Percentiles rank a stretch among this genome's conserved stretches.
Conservation (phyloP, 1,284 basidiomycete species). For the Trichosporon faecale region DNA sequence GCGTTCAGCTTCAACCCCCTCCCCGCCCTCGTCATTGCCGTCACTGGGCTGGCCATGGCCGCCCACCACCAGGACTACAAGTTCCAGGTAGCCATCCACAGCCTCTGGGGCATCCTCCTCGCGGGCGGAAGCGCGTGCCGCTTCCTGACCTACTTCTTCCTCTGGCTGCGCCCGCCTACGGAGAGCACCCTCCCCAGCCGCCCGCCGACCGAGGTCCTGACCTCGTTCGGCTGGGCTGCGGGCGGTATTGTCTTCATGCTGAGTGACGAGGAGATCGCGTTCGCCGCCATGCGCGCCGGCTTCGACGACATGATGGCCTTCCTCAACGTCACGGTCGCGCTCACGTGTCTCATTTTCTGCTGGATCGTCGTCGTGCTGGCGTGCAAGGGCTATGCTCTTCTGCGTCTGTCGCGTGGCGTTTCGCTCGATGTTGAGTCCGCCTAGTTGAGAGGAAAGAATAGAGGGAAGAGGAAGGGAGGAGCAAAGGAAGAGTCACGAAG, state of each 20-base stretch:
- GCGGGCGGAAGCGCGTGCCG: conserved; percentile 62
- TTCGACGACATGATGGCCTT: conserved; percentile 67
- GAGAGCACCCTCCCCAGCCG: conserved; percentile 77
- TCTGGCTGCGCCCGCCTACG: conserved; percentile 68
- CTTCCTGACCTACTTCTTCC: conserved; percentile 80
- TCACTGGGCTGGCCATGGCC: conserved; percentile 94
- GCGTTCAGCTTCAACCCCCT: conserved; percentile 86
- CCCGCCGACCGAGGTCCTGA: conserved; percentile 88
- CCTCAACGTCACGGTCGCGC: conserved; percentile 58
- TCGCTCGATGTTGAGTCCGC: conserved; percentile 25
- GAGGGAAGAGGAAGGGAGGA: not conserved
- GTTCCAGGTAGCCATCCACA: conserved; percentile 74
- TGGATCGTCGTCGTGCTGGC: conserved; percentile 70
- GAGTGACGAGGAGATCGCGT: conserved; percentile 83
- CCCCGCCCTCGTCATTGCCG: conserved; percentile 86
- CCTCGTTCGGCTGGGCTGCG: conserved; percentile 74
- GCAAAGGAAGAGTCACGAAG: not conserved
- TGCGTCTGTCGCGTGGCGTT: conserved; percentile 26
- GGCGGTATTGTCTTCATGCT: conserved; percentile 91
- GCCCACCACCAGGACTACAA: conserved; percentile 83
- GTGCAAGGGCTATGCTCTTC: conserved; percentile 67
- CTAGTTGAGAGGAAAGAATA: conserved; percentile 16
- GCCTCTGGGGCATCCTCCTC: conserved; percentile 90
- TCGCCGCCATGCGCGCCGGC: conserved; percentile 86
- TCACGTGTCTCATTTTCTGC: conserved; percentile 76